Conservation (phyloP, 2,329 filamentous ascomycete genomes). For the Penicillium sp. region DNA sequence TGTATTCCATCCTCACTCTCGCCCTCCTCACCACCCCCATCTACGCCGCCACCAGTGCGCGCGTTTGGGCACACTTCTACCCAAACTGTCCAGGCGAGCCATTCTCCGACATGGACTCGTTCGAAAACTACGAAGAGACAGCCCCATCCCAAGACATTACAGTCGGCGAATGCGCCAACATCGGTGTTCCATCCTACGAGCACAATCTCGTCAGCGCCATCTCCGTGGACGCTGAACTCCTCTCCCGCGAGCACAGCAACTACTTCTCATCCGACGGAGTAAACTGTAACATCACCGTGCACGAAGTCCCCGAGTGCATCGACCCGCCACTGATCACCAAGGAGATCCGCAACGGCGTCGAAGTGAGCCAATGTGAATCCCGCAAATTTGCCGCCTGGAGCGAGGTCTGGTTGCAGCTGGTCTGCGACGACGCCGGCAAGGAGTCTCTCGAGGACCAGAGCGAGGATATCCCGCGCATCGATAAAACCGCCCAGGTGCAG, state of each 20-base stretch:
- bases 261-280: slow-evolving; percentile 12
- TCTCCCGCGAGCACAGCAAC: slow-evolving; percentile 15
- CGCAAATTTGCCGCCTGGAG: slow-evolving; percentile 26
- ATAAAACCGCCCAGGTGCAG: slow-evolving; percentile 9
- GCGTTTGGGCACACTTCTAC: slow-evolving; percentile 33
- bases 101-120: slow-evolving; percentile 20
- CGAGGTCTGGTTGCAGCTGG: slow-evolving; percentile 32
- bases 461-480: slow-evolving; percentile 9
- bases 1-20: slow-evolving; percentile 21
- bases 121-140: slow-evolving; percentile 26
- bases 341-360: slow-evolving; percentile 20
- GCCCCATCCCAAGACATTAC: slow-evolving; percentile 23
- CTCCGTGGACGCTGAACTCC: slow-evolving; percentile 28
- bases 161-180: slow-evolving; percentile 23
- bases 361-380: slow-evolving; percentile 25
- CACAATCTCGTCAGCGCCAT: slow-evolving; percentile 25
- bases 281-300: slow-evolving; percentile 33
- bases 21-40: slow-evolving; percentile 21
- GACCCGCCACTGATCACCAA: slow-evolving; percentile 29
- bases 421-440: slow-evolving; percentile 22
- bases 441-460: slow-evolving; percentile 9
- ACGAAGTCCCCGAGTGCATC: slow-evolving; percentile 33
- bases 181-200: slow-evolving; percentile 27
- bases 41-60: slow-evolving; percentile 25
- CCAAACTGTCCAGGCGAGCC: slow-evolving; percentile 26